Evolutionary conservation across 495 filamentous ascomycete genomes (phyloP).

Genomic region (Xylaria sp.): DNA sequence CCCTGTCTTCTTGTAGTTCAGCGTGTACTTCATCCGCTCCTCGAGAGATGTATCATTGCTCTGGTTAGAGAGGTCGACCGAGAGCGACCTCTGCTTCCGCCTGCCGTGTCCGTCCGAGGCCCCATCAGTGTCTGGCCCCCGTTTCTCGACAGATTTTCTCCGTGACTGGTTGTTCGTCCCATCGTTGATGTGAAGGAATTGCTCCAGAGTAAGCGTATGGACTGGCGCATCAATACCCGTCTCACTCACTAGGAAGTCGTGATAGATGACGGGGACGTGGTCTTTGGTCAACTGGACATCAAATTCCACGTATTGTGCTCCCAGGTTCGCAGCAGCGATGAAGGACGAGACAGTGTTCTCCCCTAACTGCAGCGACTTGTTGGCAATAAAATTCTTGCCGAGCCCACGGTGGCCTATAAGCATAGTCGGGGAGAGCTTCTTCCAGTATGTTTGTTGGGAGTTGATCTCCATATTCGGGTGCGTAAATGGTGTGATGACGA

Average conservation of each 20-base stretch:
- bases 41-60: conserved; percentile 62
- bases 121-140: conserved; percentile 39
- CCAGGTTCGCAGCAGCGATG: conserved; percentile 92
- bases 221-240: conserved; percentile 98
- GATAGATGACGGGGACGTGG: conserved; percentile 97
- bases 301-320: conserved; percentile 89
- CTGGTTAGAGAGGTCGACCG: conserved; percentile 47
- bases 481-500: conserved; percentile 91
- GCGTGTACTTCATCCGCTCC: conserved; percentile 96
- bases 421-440: conserved; percentile 71
- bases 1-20: conserved; percentile 85
- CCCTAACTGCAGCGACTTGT: conserved; percentile 87
- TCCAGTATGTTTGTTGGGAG: conserved; percentile 94
- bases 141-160: conserved; percentile 33
- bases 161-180: conserved; percentile 38
- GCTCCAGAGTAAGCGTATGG: conserved; percentile 91
- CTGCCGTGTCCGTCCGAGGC: conserved; percentile 45
- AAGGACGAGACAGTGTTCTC: conserved; percentile 97
- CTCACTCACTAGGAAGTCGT: conserved; percentile 98
- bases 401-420: conserved; percentile 93
- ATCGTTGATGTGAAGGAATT: conserved; percentile 87
- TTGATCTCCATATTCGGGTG: conserved; percentile 94
- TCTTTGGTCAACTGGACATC: conserved; percentile 99
- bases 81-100: conserved; percentile 54
- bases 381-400: conserved; percentile 85